Percentiles rank a stretch among this genome's conserved stretches.
Conservation (phyloP, 2,329 filamentous ascomycete species). For the Ophiostoma montium region DNA sequence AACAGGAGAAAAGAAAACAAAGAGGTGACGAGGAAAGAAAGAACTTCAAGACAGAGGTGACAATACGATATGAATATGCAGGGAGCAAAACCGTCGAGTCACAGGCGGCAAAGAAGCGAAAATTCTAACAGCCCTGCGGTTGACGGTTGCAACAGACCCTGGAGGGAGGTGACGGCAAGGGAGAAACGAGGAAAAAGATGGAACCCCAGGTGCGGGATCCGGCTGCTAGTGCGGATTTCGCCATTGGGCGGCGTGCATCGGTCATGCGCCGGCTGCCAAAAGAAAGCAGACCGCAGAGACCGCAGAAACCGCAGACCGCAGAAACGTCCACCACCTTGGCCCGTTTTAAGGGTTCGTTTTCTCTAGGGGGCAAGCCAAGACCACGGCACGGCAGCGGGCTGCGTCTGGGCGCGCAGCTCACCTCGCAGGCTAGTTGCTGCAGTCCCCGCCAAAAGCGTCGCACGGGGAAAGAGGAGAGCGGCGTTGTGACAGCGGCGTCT, state of each 20-base stretch:
- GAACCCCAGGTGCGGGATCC: not conserved
- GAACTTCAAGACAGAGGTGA: not conserved
- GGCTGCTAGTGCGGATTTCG: not conserved
- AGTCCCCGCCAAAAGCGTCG: too few relatives aligned
- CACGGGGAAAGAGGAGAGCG: not conserved
- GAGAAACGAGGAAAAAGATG: not conserved
- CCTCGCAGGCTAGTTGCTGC: too few relatives aligned
- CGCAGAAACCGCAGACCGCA: too few relatives aligned
- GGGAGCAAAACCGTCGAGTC: not conserved
- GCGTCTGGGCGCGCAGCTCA: too few relatives aligned
- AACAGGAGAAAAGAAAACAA: not conserved
- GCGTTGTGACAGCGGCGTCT: too few relatives aligned
- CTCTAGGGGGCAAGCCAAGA: too few relatives aligned
- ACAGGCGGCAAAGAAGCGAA: constrained; percentile 2
- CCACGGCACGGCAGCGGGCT: too few relatives aligned
- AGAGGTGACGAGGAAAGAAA: not conserved
- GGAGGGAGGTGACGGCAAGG: not conserved
- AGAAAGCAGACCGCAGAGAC: too few relatives aligned
- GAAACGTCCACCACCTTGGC: too few relatives aligned
- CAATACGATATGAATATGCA: not conserved
- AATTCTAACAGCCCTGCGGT: constrained; percentile 1
- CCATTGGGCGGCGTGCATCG: not conserved
- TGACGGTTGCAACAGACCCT: not conserved
- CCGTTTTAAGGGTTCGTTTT: too few relatives aligned
- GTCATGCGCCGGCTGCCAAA: too few relatives aligned